Base-by-base conservation (phyloP, 2,329 filamentous ascomycete genomes). In the Sclerotinia subarctica region DNA sequence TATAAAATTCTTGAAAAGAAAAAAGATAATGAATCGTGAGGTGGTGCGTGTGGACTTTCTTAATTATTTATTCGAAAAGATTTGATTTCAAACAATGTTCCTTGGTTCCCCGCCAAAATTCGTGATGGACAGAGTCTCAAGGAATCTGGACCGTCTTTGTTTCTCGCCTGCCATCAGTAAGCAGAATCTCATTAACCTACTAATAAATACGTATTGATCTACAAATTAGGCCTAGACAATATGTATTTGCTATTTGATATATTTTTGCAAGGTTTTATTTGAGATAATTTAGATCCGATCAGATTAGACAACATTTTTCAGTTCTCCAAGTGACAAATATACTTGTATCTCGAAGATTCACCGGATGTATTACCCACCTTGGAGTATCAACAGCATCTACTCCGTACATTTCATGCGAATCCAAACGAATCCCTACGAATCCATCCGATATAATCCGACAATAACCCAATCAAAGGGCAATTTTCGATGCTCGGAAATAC, bases 21-120 rank as follows among this genome's bases (percentile, higher is more conserved):
- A 47, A 66, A 70, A 72, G 47, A 44, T n/a, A 6, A 64, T 21
- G 5, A 15, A 11, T 49, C 44, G 52, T 52, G 60, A 15, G 42
- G n/a, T 64, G 15, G 21, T 13, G 52, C 26, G 21, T 26, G 38
- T 42, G 38, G 38, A 42, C 2, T 42, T 42, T 17, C 38, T 57
- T 32, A 35, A 46, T 46, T 62, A 38, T 38, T 19, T 52, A 29
- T 32, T 70, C 64, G 57, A n/a, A 52, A 59, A 13, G 19, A 29
- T 47, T 71, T 73, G 72, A 74, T 74, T 74, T 73, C 72, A 71
- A 74, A 74, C 54, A n/a, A 21, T 53, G 60, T 59, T 32, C 35
- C 26, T 46, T 42, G 13, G 66, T 62, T 62, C 71, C 71, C 71
- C 71, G 66, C 70, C 70, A 70, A 70, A 68, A 70, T 56, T 64